These are phyloP conservation scores for Fulvia fulva DNA, from an alignment of 2,329 filamentous ascomycete genomes.

Conservation along the genomic window DNA sequence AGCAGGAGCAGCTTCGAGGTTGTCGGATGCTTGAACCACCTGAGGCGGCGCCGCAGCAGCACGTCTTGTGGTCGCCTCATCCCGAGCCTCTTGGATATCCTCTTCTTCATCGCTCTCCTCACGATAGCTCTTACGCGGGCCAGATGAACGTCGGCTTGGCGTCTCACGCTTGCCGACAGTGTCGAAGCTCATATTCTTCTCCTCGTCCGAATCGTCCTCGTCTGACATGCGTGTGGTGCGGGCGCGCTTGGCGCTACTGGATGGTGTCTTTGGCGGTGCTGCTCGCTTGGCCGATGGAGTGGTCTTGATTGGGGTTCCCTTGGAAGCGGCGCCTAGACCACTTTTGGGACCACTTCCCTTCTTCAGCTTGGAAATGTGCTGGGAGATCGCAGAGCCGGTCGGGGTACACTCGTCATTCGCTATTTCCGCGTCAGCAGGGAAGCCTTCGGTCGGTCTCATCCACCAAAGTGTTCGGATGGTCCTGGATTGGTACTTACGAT, in stretches of 20 bases:
- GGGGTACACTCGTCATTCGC: slow-evolving; percentile 15
- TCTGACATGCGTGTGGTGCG: slow-evolving; percentile 20
- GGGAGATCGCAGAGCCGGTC: slow-evolving; percentile 18
- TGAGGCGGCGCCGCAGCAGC: neutral
- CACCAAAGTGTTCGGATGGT: neutral
- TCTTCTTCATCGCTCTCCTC: slow-evolving; percentile 7
- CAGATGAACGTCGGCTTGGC: slow-evolving; percentile 15
- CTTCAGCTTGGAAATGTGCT: slow-evolving; percentile 22
- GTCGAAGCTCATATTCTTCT: slow-evolving; percentile 10
- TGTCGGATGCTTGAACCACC: neutral
- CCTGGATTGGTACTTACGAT: slow-evolving; percentile 7
- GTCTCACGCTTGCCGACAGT: slow-evolving; percentile 14
- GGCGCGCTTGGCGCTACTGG: slow-evolving; percentile 13
- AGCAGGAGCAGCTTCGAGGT: neutral
- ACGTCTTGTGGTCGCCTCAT: neutral
- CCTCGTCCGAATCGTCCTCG: slow-evolving; percentile 27
- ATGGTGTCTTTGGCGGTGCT: slow-evolving; percentile 11
- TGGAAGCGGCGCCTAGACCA: slow-evolving; percentile 5
- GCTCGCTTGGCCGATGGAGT: slow-evolving; percentile 9
- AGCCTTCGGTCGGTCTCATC: neutral
- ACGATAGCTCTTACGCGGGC: slow-evolving; percentile 4
- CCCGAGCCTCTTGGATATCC: neutral
- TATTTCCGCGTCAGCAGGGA: slow-evolving; percentile 9
- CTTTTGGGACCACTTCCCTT: slow-evolving; percentile 9
- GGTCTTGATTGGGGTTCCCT: neutral